phyloP scores from a whole-genome alignment of 2,329 filamentous ascomycete genomes.

The Plenodomus lindquistii region DNA sequence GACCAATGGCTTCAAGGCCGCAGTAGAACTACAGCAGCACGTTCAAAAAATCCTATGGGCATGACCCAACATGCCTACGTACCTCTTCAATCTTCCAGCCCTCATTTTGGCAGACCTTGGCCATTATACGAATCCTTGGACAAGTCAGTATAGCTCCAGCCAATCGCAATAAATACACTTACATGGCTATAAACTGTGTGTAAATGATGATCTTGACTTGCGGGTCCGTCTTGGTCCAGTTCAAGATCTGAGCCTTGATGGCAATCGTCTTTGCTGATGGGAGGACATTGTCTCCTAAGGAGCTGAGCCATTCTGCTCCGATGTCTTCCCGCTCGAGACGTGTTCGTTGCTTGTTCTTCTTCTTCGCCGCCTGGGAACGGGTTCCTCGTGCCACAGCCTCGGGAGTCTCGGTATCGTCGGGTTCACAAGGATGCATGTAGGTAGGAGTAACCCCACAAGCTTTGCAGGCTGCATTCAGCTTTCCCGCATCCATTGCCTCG shows the following conservation, averaged over 20 bases:
- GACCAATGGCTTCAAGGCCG: neutral
- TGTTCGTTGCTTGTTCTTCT: conserved; percentile 14
- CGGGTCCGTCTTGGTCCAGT: conserved; percentile 51
- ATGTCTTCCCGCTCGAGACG: conserved; percentile 34
- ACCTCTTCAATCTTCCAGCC: conserved; percentile 53
- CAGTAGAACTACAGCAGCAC: too few species aligned
- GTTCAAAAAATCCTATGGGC: too few species aligned
- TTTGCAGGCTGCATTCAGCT: conserved; percentile 27
- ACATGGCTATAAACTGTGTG: conserved; percentile 60
- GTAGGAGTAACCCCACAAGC: conserved; percentile 39
- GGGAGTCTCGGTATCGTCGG: conserved; percentile 16
- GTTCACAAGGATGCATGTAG: conserved; percentile 22
- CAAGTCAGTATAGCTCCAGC: too few species aligned
- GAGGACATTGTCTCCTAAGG: conserved; percentile 42
- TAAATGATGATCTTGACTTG: conserved; percentile 63
- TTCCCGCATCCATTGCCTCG: conserved; percentile 25
- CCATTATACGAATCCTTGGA: conserved; percentile 52
- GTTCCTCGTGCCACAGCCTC: conserved; percentile 14
- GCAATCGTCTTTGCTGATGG: conserved; percentile 53
- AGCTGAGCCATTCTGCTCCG: conserved; percentile 44
- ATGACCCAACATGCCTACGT: conserved; percentile 11
- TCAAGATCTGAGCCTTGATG: conserved; percentile 51
- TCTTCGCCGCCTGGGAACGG: conserved; percentile 18
- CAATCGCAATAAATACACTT: too few species aligned
- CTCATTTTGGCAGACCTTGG: conserved; percentile 54